Conservation (phyloP, 2,329 filamentous ascomycete genomes). For the Bipolaris oryzae region DNA sequence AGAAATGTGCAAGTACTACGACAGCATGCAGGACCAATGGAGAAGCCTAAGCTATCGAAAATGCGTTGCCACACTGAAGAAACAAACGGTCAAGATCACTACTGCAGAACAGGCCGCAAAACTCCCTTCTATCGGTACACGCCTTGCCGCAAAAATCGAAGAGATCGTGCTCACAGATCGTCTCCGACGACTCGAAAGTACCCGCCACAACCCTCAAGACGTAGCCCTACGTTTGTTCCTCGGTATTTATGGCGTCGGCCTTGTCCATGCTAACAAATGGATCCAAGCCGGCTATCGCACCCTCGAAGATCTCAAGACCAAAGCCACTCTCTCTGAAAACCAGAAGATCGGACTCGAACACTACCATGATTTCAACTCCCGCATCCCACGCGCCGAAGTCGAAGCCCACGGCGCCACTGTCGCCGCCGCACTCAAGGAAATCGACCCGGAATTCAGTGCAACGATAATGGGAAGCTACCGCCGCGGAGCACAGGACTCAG, state of each 20-base stretch:
- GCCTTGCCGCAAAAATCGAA: slow-evolving; percentile 83
- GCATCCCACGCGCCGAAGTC: slow-evolving; percentile 80
- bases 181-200: slow-evolving; percentile 73
- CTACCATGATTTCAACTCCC: slow-evolving; percentile 76
- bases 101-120: slow-evolving; percentile 72
- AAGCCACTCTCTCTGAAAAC: slow-evolving; percentile 67
- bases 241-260: slow-evolving; percentile 79
- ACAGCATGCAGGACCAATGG: slow-evolving; percentile 76
- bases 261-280: slow-evolving; percentile 74
- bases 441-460: slow-evolving; percentile 70
- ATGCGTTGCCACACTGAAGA: slow-evolving; percentile 74
- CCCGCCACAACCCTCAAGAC: slow-evolving; percentile 70
- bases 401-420: slow-evolving; percentile 71
- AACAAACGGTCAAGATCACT: slow-evolving; percentile 66
- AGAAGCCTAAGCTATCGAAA: slow-evolving; percentile 76
- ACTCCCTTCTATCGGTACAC: slow-evolving; percentile 71
- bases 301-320: slow-evolving; percentile 70
- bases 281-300: slow-evolving; percentile 75
- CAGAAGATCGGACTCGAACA: slow-evolving; percentile 80
- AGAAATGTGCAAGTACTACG: slow-evolving; percentile 80
- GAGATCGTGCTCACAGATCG: slow-evolving; percentile 80
- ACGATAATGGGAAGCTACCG: slow-evolving; percentile 86
- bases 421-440: slow-evolving; percentile 59
- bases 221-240: slow-evolving; percentile 71
- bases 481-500: slow-evolving; percentile 73